Evolutionary conservation across 2,329 filamentous ascomycete genomes (phyloP).

Genomic region (Penicillium sp.): DNA sequence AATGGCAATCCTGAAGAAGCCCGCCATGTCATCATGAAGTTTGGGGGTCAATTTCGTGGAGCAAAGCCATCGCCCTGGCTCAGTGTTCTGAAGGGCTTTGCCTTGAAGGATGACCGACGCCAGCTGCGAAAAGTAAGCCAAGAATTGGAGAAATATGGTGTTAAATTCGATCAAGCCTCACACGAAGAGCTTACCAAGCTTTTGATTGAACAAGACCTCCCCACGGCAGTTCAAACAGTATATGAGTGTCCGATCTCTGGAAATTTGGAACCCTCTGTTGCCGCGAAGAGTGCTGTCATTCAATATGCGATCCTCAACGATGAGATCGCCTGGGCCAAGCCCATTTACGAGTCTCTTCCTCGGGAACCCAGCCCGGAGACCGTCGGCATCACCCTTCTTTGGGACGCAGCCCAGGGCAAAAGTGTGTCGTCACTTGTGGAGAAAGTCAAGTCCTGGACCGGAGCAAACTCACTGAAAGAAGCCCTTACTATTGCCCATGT

Average conservation of each 20-base stretch:
- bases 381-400: constrained; percentile 74
- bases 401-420: constrained; percentile 72
- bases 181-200: constrained; percentile 60
- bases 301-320: constrained; percentile 62
- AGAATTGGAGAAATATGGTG: constrained; percentile 56
- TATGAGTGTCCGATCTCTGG: constrained; percentile 58
- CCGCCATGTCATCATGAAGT: constrained; percentile 45
- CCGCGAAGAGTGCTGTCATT: constrained; percentile 58
- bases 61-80: constrained; percentile 45
- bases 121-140: constrained; percentile 59
- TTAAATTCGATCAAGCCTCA: constrained; percentile 42
- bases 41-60: constrained; percentile 37
- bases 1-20: constrained; percentile 60
- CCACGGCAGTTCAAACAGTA: constrained; percentile 67
- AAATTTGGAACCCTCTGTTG: constrained; percentile 43
- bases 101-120: constrained; percentile 57
- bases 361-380: constrained; percentile 54
- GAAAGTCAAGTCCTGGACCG: constrained; percentile 70
- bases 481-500: constrained; percentile 70
- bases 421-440: constrained; percentile 70
- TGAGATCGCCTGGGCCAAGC: constrained; percentile 63
- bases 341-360: constrained; percentile 55
- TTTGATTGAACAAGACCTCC: constrained; percentile 59
- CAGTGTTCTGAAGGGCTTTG: constrained; percentile 61
- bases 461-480: constrained; percentile 43